phyloP scores from a whole-genome alignment of 345 rosid genomes.

The Linum trigynum region DNA sequence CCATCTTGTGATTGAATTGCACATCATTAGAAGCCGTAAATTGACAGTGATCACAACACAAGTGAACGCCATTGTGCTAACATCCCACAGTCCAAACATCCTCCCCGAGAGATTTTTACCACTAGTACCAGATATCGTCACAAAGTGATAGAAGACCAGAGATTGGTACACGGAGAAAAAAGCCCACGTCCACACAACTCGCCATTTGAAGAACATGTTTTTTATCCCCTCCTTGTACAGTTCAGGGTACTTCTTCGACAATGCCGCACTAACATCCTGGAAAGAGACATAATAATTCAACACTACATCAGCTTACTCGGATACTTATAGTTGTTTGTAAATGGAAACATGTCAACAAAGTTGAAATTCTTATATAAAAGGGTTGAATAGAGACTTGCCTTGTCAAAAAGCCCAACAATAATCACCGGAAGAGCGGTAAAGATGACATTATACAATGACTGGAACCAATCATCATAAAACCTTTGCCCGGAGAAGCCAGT shows the following conservation, averaged over 20 bases:
- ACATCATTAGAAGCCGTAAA: slow-evolving; percentile 87
- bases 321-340: neutral
- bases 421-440: slow-evolving; percentile 93
- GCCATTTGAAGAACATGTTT: slow-evolving; percentile 82
- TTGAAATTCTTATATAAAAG: neutral
- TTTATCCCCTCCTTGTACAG: slow-evolving; percentile 85
- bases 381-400: slow-evolving; percentile 39
- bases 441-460: slow-evolving; percentile 82
- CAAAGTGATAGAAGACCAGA: slow-evolving; percentile 63
- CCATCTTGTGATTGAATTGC: slow-evolving; percentile 88
- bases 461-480: slow-evolving; percentile 99
- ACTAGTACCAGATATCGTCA: slow-evolving; percentile 42
- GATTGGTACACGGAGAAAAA: slow-evolving; percentile 84
- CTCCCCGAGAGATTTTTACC: slow-evolving; percentile 67
- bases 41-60: slow-evolving; percentile 90
- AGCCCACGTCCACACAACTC: slow-evolving; percentile 85
- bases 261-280: slow-evolving; percentile 92
- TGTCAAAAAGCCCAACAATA: slow-evolving; percentile 86
- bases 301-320: neutral
- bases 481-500: slow-evolving; percentile 99
- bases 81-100: slow-evolving; percentile 93
- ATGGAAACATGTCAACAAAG: neutral
- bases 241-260: slow-evolving; percentile 93
- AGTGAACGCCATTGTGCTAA: slow-evolving; percentile 95
- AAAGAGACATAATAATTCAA: slow-evolving; percentile 7